These are phyloP conservation scores for Heteromeles arbutifolia DNA, from an alignment of 306 rosid genomes.

Conservation along the genomic window DNA sequence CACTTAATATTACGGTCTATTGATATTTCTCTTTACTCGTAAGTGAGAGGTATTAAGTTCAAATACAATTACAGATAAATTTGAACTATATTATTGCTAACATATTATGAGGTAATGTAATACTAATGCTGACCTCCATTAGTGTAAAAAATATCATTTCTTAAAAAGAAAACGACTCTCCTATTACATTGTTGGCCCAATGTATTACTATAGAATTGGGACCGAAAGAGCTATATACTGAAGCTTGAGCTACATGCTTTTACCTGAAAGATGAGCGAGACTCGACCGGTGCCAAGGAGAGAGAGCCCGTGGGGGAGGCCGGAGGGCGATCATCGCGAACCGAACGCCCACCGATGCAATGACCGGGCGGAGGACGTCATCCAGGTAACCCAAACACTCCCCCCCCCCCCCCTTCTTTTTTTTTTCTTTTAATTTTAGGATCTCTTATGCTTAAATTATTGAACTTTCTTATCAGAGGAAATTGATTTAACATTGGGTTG, in stretches of 20 bases:
- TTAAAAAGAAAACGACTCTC: too few species aligned
- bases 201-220: background rate
- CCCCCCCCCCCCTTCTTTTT: too few species aligned
- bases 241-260: background rate
- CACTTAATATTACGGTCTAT: too few species aligned
- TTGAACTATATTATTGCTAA: rapidly evolving
- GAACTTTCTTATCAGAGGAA: background rate
- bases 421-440: background rate
- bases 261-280: conserved; percentile 37
- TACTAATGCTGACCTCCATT: too few species aligned
- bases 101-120: too few species aligned
- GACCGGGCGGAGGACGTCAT: conserved; percentile 85
- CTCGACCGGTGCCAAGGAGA: conserved; percentile 82
- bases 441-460: background rate
- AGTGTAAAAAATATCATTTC: too few species aligned
- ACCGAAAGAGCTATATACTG: background rate
- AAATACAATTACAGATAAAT: too few species aligned
- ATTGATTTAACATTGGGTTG: background rate
- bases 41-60: too few species aligned
- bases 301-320: conserved; percentile 94
- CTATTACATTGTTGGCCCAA: too few species aligned
- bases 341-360: conserved; percentile 91
- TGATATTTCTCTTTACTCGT: too few species aligned
- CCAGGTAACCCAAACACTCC: conserved; percentile 38
- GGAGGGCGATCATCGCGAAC: conserved; percentile 69